phyloP scores from a whole-genome alignment of 306 rosid genomes.

The Canavalia ensiformis region DNA sequence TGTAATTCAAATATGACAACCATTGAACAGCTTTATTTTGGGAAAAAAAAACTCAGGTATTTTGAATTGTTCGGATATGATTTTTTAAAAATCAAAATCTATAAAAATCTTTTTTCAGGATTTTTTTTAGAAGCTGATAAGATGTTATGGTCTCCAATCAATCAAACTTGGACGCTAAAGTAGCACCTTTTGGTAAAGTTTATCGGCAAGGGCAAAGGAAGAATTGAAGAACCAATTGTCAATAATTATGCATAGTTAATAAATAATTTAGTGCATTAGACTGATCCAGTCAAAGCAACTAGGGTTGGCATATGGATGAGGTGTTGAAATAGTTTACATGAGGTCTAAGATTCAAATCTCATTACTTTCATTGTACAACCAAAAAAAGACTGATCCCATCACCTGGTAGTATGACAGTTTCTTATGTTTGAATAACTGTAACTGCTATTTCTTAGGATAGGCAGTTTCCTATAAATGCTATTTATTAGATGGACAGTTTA shows the following conservation, averaged over 20 bases:
- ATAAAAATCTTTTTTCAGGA: no score
- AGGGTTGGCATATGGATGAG: no score
- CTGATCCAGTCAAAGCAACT: background rate
- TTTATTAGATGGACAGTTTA: background rate
- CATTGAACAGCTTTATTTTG: background rate
- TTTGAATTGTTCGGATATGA: background rate
- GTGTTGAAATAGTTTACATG: no score
- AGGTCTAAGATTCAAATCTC: no score
- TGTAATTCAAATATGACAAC: background rate
- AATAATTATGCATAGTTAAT: background rate
- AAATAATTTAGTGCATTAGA: background rate
- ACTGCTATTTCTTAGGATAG: background rate
- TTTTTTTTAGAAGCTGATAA: background rate
- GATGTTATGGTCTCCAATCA: background rate
- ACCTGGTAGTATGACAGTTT: background rate
- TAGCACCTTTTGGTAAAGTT: background rate
- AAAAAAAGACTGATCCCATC: background rate
- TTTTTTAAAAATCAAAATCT: no score
- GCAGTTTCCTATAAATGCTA: background rate
- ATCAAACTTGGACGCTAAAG: conserved; percentile 8
- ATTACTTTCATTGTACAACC: no score
- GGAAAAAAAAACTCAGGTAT: background rate
- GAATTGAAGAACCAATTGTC: background rate
- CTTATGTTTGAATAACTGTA: background rate
- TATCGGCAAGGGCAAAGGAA: background rate